Conservation (phyloP, 345 rosid genomes). For the Stellera chamaejasme region DNA sequence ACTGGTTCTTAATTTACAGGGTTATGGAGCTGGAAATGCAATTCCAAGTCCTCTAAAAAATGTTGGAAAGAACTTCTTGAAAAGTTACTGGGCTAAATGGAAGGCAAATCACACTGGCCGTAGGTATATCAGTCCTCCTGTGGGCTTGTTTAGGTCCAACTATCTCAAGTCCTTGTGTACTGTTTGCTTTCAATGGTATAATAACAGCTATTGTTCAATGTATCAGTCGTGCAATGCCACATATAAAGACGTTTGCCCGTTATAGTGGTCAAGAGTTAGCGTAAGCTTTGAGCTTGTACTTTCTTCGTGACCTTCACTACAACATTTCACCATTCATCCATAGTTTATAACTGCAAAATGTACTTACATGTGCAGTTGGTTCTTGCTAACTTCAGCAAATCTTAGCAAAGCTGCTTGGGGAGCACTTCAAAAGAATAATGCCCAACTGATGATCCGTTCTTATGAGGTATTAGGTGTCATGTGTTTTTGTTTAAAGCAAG, state of each 20-base stretch:
- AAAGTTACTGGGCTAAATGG: conserved; percentile 33
- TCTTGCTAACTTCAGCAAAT: conserved; percentile 81
- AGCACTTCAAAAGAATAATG: conserved; percentile 82
- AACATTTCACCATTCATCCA: conserved; percentile 1
- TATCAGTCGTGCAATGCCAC: conserved; percentile 90
- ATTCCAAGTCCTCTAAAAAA: conserved; percentile 87
- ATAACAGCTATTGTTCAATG: conserved; percentile 6
- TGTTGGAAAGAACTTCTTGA: conserved; percentile 70
- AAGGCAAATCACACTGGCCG: neutral
- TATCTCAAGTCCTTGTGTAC: neutral
- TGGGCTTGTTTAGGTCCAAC: too few relatives aligned
- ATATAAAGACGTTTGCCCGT: conserved; percentile 86
- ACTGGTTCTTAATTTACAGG: conserved; percentile 32
- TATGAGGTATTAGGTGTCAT: conserved; percentile 50
- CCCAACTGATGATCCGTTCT: conserved; percentile 94
- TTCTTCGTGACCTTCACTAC: conserved; percentile 3
- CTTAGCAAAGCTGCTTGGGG: conserved; percentile 99
- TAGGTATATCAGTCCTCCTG: too few relatives aligned
- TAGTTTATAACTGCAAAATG: neutral
- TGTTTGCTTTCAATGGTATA: neutral
- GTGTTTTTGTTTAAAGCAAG: neutral
- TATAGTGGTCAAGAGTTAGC: conserved; percentile 76
- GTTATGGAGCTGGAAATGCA: conserved; percentile 91
- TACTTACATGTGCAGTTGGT: conserved; percentile 48
- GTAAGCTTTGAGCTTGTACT: conserved; percentile 30